A percentile compares a stretch with the other conserved stretches of the same genome.
These are phyloP conservation scores for Flaveria brownii DNA, from an alignment of 129 eudicot genomes.

Conservation along the genomic window DNA sequence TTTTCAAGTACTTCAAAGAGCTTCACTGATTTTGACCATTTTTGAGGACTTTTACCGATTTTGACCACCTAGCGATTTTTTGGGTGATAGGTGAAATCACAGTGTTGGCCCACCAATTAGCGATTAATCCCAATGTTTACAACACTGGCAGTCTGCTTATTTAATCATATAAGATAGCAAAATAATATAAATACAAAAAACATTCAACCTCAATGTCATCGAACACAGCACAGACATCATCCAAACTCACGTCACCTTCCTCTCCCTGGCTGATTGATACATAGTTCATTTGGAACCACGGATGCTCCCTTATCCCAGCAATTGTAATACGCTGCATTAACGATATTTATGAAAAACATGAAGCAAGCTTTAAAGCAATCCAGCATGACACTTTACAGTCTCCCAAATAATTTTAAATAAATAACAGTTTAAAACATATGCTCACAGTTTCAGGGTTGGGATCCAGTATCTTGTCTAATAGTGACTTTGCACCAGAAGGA, in stretches of 20 bases:
- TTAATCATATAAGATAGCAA: not conserved
- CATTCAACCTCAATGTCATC: conserved; percentile 80
- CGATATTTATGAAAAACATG: not conserved
- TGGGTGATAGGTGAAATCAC: too few relatives aligned
- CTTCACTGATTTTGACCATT: too few relatives aligned
- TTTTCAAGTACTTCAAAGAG: too few relatives aligned
- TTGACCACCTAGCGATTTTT: too few relatives aligned
- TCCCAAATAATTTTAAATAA: not conserved
- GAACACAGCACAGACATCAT: conserved; percentile 90
- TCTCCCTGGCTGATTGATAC: conserved; percentile 55
- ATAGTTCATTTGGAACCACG: conserved; percentile 80
- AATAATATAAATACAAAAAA: not conserved
- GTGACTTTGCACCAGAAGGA: conserved; percentile 67
- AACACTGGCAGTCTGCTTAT: not conserved
- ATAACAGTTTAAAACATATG: not conserved
- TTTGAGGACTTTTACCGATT: too few relatives aligned
- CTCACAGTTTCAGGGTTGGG: conserved; percentile 97
- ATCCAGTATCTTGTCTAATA: conserved; percentile 81
- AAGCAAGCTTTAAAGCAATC: conserved; percentile 14
- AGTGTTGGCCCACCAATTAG: too few relatives aligned
- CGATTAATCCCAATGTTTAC: too few relatives aligned
- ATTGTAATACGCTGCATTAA: conserved; percentile 73
- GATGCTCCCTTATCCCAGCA: conserved; percentile 67
- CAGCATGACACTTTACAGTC: not conserved
- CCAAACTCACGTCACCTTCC: conserved; percentile 83